Evolutionary conservation across 495 filamentous ascomycete genomes (phyloP).

Genomic region (Rhypophila decipiens): DNA sequence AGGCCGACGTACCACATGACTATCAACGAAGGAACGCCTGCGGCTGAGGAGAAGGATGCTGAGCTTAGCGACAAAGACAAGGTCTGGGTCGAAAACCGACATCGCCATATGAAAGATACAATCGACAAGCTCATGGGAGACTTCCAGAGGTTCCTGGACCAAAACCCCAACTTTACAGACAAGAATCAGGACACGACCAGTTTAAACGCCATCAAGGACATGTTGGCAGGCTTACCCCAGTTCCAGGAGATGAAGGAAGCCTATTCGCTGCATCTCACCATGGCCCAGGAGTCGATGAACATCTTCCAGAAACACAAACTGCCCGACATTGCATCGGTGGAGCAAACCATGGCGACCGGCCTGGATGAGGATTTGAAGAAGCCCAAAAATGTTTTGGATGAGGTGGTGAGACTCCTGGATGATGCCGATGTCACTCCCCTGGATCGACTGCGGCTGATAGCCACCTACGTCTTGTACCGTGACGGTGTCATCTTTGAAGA

Average conservation of each 20-base stretch:
- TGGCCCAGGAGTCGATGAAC: conserved; percentile 98
- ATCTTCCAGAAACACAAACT: conserved; percentile 79
- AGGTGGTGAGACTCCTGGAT: conserved; percentile 80
- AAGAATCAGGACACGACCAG: conserved; percentile 59
- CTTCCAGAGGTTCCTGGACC: conserved; percentile 81
- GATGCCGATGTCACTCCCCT: conserved; percentile 60
- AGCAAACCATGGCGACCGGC: conserved; percentile 82
- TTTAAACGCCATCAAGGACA: conserved; percentile 90
- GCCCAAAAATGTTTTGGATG: conserved; percentile 79
- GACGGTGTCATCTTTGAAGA: conserved; percentile 87
- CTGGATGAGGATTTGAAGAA: conserved; percentile 89
- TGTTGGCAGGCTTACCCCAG: conserved; percentile 90
- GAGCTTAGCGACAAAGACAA: conserved; percentile 83
- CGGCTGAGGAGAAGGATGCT: conserved; percentile 78
- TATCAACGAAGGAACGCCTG: conserved; percentile 60
- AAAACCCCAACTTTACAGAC: conserved; percentile 91
- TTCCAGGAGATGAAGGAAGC: conserved; percentile 92
- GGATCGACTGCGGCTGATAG: conserved; percentile 78
- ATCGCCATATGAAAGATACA: conserved; percentile 96
- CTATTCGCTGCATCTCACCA: conserved; percentile 89
- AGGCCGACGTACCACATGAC: conserved; percentile 79
- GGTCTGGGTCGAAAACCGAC: conserved; percentile 89
- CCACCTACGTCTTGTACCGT: conserved; percentile 79
- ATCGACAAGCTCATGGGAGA: conserved; percentile 88
- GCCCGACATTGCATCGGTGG: conserved; percentile 75